phyloP scores from a whole-genome alignment of 345 rosid genomes.

The Aurinia saxatilis region DNA sequence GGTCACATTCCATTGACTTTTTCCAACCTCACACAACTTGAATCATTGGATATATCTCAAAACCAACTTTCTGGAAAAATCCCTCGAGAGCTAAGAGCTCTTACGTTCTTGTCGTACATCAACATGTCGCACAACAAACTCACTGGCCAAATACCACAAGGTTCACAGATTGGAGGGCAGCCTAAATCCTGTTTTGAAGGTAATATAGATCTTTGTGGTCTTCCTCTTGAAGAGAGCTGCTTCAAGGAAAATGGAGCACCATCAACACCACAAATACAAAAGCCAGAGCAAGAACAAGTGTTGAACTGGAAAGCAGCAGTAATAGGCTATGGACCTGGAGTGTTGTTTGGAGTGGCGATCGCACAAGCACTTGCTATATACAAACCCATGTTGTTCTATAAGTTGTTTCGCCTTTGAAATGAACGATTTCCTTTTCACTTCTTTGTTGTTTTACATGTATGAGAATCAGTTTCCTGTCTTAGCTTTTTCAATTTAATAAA shows the following conservation, averaged over 20 bases:
- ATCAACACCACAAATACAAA: background rate
- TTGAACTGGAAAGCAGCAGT: too few species aligned
- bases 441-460: too few species aligned
- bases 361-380: background rate
- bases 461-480: too few species aligned
- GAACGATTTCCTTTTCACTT: too few species aligned
- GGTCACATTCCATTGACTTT: background rate
- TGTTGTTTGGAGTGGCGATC: too few species aligned
- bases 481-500: too few species aligned
- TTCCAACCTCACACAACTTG: background rate
- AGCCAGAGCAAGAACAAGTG: too few species aligned
- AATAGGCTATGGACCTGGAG: too few species aligned
- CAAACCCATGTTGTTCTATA: background rate
- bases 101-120: background rate
- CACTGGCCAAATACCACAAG: background rate
- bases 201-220: too few species aligned
- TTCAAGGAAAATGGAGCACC: background rate
- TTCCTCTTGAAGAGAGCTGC: background rate
- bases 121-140: background rate
- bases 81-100: background rate
- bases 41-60: background rate
- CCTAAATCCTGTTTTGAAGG: too few species aligned
- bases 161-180: too few species aligned
- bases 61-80: background rate
- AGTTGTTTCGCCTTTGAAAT: background rate